Evolutionary conservation across 768 basidiomycete genomes (phyloP), one percentile per base, ranked within the genome.

Genomic region (Macrolepiota dolichaula): DNA sequence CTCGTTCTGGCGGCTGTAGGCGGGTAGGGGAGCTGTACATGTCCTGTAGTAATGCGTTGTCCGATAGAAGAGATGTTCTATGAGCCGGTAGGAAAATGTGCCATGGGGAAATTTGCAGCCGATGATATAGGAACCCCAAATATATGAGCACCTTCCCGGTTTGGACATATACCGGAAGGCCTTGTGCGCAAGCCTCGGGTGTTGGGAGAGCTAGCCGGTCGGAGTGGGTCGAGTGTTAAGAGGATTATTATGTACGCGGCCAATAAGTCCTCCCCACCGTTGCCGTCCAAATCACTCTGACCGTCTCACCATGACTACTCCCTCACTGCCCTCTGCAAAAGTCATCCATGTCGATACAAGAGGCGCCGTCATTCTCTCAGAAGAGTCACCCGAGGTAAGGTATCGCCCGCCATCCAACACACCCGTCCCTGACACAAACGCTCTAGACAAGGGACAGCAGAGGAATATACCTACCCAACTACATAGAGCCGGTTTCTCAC

Each of bases 401-500:
- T 44, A 49, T 38, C 27, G 24, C 46, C 17, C 15, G 36, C 32
- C 36, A 51, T 51, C 55, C 55, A 46, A 57, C 51, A 62, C 59
- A 62, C 64, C 51, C 46, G 57, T 32, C 36, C 50, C 42, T 58
- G 57, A 53, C 42, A 38, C 44, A 60, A 51, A 62, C 57, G 42
- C 51, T 52, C 15, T 66, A 94, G 94, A 94, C 92, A 44, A 80
- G 94, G 65, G 96, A 98, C 74, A 95, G 93, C 69, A 82, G 96
- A 70, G 96, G 95, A 10, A 98, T 99, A 68, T 98, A 98, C 76
- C 83, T 99, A 35, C 97, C 97, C 57, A 96, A 97, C 71, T 88
- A 98, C 77, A 96, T 96, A 63, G 97, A 99, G 74, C 93, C 94
- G 24, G 89, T 99, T 15, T 97, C 95, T 19, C 95, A 98, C 72